Conservation (phyloP, 2,329 filamentous ascomycete species). For the Cercospora janseana region DNA sequence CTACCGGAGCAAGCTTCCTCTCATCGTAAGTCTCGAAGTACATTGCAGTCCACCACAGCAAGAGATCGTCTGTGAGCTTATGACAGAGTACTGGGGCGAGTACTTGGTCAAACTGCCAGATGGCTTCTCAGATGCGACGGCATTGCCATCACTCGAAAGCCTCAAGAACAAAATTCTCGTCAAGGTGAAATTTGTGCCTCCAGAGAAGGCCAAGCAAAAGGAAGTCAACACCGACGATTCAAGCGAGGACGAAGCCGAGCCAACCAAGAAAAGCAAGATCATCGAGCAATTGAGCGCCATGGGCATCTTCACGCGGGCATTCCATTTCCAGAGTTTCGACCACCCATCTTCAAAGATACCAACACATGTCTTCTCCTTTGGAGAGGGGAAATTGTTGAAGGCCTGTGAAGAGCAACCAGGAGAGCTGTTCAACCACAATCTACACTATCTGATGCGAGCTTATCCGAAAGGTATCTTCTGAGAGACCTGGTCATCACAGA, state of each 20-base stretch:
- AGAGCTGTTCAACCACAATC: conserved; percentile 77
- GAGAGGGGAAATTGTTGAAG: conserved; percentile 65
- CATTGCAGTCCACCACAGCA: conserved; percentile 82
- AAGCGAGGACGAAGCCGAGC: conserved; percentile 43
- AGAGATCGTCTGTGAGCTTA: conserved; percentile 82
- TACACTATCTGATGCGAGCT: conserved; percentile 76
- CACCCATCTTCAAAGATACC: conserved; percentile 59
- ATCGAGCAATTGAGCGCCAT: conserved; percentile 69
- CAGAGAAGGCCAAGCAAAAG: conserved; percentile 34
- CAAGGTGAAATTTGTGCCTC: conserved; percentile 51
- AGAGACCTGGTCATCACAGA: not conserved
- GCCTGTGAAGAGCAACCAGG: conserved; percentile 55
- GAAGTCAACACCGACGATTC: conserved; percentile 29
- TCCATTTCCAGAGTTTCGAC: conserved; percentile 71
- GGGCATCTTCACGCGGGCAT: conserved; percentile 83
- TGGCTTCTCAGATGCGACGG: conserved; percentile 55
- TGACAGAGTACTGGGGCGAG: conserved; percentile 81
- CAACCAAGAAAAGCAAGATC: conserved; percentile 55
- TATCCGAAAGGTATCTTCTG: conserved; percentile 62
- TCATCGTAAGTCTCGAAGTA: conserved; percentile 91
- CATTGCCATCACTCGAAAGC: conserved; percentile 63
- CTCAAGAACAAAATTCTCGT: conserved; percentile 71
- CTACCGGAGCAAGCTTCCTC: conserved; percentile 54
- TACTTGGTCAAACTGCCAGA: conserved; percentile 63
- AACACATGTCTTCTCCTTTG: conserved; percentile 64